Evolutionary conservation across 352 stramenopile species (phyloP).

Genomic region (Poterioochromonas sp.): DNA sequence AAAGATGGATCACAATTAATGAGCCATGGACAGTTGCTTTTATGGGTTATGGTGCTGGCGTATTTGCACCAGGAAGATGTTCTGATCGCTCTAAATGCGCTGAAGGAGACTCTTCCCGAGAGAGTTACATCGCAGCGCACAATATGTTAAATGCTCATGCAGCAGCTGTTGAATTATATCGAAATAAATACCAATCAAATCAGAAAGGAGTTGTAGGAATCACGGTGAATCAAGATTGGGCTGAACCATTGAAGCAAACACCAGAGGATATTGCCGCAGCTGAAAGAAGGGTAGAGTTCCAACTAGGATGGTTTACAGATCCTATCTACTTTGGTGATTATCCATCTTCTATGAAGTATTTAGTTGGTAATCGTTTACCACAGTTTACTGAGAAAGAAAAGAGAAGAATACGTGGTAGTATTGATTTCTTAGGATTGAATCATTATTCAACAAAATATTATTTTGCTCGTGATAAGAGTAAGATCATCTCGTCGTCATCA

Average conservation of each 20-base stretch:
- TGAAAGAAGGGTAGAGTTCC: slow-evolving; percentile 67
- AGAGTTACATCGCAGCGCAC: slow-evolving; percentile 71
- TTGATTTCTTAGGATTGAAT: slow-evolving; percentile 88
- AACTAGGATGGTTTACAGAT: slow-evolving; percentile 79
- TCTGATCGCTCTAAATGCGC: slow-evolving; percentile 33
- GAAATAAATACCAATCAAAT: slow-evolving; percentile 56
- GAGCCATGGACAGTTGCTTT: slow-evolving; percentile 75
- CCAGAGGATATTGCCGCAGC: slow-evolving; percentile 58
- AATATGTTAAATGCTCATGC: slow-evolving; percentile 80
- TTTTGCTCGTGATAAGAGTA: not conserved
- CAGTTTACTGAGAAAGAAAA: slow-evolving; percentile 70
- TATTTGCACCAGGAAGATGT: slow-evolving; percentile 37
- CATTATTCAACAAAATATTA: slow-evolving; percentile 59
- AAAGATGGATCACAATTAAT: slow-evolving; percentile 89
- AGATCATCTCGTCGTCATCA: not conserved
- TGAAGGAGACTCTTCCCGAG: slow-evolving; percentile 44
- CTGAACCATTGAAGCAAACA: slow-evolving; percentile 54
- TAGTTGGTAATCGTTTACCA: slow-evolving; percentile 66
- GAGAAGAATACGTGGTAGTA: slow-evolving; percentile 59
- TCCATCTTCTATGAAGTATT: slow-evolving; percentile 73
- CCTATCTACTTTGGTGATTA: slow-evolving; percentile 80
- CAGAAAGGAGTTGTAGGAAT: slow-evolving; percentile 72
- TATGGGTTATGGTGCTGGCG: slow-evolving; percentile 67
- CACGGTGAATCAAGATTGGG: slow-evolving; percentile 74
- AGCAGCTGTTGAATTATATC: slow-evolving; percentile 65